These are phyloP conservation scores for Melampsora americana DNA, from an alignment of 1,284 basidiomycete species.

Conservation along the genomic window DNA sequence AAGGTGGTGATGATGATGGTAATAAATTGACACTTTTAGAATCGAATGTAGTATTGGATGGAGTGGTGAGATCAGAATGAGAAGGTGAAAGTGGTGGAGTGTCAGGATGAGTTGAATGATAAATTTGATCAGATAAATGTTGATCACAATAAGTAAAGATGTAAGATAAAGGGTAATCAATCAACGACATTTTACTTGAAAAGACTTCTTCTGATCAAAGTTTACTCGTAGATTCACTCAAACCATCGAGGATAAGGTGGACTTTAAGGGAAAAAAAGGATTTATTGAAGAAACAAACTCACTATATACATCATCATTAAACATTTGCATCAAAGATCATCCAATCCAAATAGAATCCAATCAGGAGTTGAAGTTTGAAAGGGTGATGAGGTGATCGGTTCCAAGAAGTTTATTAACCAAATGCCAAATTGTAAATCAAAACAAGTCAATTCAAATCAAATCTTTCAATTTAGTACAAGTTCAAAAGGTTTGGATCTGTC, in stretches of 20 bases:
- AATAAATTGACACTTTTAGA: neutral
- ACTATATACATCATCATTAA: too few species aligned
- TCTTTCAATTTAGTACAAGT: too few species aligned
- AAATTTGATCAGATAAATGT: neutral
- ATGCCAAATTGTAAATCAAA: too few species aligned
- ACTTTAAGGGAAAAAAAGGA: neutral
- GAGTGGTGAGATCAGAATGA: neutral
- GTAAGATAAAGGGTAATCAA: slow-evolving; percentile 3
- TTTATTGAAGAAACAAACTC: too few species aligned
- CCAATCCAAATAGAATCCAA: neutral
- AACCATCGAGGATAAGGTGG: neutral
- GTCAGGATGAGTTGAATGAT: neutral
- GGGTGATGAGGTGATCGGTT: too few species aligned
- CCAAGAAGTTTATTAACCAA: too few species aligned
- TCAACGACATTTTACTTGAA: neutral
- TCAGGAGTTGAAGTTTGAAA: slow-evolving; percentile 8
- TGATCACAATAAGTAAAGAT: neutral
- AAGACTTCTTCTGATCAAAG: neutral
- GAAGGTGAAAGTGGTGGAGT: neutral
- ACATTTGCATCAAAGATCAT: too few species aligned
- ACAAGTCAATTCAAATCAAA: too few species aligned
- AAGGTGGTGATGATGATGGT: neutral
- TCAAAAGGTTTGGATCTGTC: too few species aligned
- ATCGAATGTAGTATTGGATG: neutral
- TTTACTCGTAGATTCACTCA: neutral